Evolutionary conservation across 345 rosid species (phyloP).

Genomic region (Abelmoschus esculentus): DNA sequence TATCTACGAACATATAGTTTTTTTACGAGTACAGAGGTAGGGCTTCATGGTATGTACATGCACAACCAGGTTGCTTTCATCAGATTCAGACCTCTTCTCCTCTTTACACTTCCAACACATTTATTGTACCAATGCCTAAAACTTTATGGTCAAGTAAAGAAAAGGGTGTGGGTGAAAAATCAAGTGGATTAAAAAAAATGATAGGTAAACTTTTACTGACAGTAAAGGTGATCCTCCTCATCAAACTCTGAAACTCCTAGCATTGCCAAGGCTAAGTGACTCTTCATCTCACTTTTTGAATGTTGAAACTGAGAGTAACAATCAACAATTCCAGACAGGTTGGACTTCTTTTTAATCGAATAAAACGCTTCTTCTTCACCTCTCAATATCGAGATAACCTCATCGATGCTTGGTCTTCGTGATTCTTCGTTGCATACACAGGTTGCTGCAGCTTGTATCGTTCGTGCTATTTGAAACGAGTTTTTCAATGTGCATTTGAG

Average conservation of each 20-base stretch:
- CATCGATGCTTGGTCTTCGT: conserved; percentile 51
- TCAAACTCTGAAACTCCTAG: conserved; percentile 70
- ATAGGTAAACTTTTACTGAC: conserved; percentile 30
- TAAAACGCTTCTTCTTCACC: conserved; percentile 43
- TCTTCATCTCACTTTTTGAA: conserved; percentile 67
- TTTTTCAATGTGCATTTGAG: conserved; percentile 32
- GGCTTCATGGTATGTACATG: conserved; percentile 29
- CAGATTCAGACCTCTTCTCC: conserved; percentile 13
- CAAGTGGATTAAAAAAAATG: neutral
- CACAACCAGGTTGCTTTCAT: conserved; percentile 8
- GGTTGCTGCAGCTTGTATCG: conserved; percentile 71
- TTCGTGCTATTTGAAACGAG: conserved; percentile 37
- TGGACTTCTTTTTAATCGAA: conserved; percentile 35
- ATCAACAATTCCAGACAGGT: conserved; percentile 54
- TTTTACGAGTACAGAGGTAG: conserved; percentile 1
- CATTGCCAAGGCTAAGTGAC: conserved; percentile 86
- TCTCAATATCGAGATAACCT: conserved; percentile 45
- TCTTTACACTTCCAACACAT: conserved; percentile 30
- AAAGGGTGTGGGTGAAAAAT: neutral
- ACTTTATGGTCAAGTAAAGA: conserved; percentile 14
- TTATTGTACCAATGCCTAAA: conserved; percentile 2
- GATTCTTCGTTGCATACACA: conserved; percentile 67
- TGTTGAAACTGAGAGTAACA: conserved; percentile 52
- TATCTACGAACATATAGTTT: neutral
- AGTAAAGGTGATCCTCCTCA: conserved; percentile 47